Evolutionary conservation across 2,329 filamentous ascomycete species (phyloP).

Genomic region (Xylariaceae sp.): DNA sequence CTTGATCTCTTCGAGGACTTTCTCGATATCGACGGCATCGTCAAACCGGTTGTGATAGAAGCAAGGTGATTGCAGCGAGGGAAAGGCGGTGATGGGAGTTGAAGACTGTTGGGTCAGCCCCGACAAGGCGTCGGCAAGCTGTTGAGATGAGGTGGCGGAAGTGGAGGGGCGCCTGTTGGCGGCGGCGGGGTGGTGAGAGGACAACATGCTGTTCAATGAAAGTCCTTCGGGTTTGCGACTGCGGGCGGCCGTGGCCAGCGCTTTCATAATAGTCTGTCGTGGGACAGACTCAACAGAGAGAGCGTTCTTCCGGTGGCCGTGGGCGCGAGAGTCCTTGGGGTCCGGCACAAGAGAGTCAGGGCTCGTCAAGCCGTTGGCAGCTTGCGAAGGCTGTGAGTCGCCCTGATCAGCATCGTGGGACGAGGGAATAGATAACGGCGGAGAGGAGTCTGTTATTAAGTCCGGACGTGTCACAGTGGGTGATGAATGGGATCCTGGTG

Average conservation of each 20-base stretch:
- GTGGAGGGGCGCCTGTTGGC: constrained; percentile 32
- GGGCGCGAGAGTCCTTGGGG: constrained; percentile 20
- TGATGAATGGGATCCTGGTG: constrained; percentile 1
- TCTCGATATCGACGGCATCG: constrained; percentile 90
- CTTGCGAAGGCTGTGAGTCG: constrained; percentile 19
- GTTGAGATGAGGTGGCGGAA: constrained; percentile 51
- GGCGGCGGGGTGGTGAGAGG: constrained; percentile 36
- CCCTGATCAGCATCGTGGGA: constrained; percentile 24
- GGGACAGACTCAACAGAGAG: constrained; percentile 65
- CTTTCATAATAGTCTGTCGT: constrained; percentile 79
- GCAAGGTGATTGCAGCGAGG: constrained; percentile 82
- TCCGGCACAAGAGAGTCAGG: constrained; percentile 26
- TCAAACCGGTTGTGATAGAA: constrained; percentile 98
- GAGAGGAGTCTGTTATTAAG: constrained; percentile 15
- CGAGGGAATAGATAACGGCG: constrained; percentile 7
- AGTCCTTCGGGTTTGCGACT: constrained; percentile 60
- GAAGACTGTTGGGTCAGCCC: constrained; percentile 45
- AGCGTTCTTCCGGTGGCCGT: constrained; percentile 43
- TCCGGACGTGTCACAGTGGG: constrained; percentile 14
- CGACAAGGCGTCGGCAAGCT: constrained; percentile 59
- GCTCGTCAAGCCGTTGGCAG: constrained; percentile 24
- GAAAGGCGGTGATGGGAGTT: constrained; percentile 51
- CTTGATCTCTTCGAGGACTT: constrained; percentile 90
- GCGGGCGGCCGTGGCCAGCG: constrained; percentile 63
- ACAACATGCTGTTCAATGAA: constrained; percentile 58